phyloP scores from a whole-genome alignment of 2,329 filamentous ascomycete species.

The Verticillium nubilum region DNA sequence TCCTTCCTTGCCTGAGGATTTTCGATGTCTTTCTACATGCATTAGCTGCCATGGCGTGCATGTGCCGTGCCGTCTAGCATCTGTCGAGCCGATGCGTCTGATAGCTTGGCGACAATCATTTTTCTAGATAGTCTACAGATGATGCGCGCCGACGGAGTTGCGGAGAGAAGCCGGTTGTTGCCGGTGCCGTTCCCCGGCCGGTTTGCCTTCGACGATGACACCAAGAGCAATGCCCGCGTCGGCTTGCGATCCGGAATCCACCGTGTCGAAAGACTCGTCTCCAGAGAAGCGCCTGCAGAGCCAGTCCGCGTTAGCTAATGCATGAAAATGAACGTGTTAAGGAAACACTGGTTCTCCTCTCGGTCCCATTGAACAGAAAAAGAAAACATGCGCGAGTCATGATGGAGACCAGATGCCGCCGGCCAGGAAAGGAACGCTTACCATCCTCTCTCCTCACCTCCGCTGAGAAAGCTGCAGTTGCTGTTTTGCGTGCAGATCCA shows the following conservation, averaged over 20 bases:
- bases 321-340: not conserved
- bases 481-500: constrained; percentile 80
- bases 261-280: constrained; percentile 12
- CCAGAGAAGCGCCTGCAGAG: constrained; percentile 13
- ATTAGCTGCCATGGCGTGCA: constrained; percentile 1
- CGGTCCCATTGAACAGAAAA: not conserved
- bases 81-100: not conserved
- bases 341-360: not conserved
- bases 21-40: not conserved
- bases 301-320: constrained; percentile 5
- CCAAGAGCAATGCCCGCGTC: constrained; percentile 13
- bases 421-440: constrained; percentile 33
- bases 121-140: constrained; percentile 5
- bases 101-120: not conserved
- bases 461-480: constrained; percentile 75
- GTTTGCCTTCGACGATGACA: constrained; percentile 13
- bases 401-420: constrained; percentile 2
- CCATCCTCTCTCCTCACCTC: constrained; percentile 86
- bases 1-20: not conserved
- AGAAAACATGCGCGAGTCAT: constrained; percentile 4
- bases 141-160: constrained; percentile 12
- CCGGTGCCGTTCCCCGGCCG: not conserved
- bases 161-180: constrained; percentile 4
- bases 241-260: constrained; percentile 7
- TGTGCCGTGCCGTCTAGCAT: not conserved